phyloP scores from a whole-genome alignment of 371 early-diverging fungal species.

The Mortierella polycephala region DNA sequence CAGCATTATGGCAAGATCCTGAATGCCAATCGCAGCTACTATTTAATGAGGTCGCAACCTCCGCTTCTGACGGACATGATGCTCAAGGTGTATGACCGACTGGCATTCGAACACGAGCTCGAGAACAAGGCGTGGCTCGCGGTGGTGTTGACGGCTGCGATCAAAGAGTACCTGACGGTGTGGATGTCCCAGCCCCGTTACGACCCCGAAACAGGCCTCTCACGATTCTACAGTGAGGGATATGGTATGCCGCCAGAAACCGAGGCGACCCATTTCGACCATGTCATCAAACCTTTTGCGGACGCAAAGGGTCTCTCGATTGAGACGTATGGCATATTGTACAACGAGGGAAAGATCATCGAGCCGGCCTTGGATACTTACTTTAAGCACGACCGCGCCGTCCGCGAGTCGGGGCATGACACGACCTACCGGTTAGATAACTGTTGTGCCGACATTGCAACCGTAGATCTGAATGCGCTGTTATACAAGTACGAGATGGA shows the following conservation, averaged over 20 bases:
- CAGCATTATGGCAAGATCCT: slow-evolving; percentile 97
- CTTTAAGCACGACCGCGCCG: slow-evolving; percentile 97
- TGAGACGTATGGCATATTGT: slow-evolving; percentile 75
- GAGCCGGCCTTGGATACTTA: slow-evolving; percentile 93
- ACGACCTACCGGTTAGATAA: slow-evolving; percentile 95
- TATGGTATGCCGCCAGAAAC: slow-evolving; percentile 97
- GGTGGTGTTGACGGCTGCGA: slow-evolving; percentile 76
- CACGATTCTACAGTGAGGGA: slow-evolving; percentile 91
- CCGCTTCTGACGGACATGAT: slow-evolving; percentile 98
- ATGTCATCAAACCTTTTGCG: slow-evolving; percentile 89
- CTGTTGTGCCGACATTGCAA: slow-evolving; percentile 90
- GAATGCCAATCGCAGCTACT: slow-evolving; percentile 97
- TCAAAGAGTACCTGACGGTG: slow-evolving; percentile 92
- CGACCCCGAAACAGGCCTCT: slow-evolving; percentile 82
- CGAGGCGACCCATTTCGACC: slow-evolving; percentile 94
- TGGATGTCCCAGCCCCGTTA: slow-evolving; percentile 90
- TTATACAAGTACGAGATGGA: slow-evolving; percentile 97
- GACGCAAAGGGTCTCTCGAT: slow-evolving; percentile 71
- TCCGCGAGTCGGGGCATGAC: slow-evolving; percentile 97
- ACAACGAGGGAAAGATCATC: slow-evolving; percentile 69
- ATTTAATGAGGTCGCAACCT: slow-evolving; percentile 96
- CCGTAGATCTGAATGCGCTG: slow-evolving; percentile 91
- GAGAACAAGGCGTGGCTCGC: slow-evolving; percentile 83
- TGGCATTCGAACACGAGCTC: slow-evolving; percentile 61
- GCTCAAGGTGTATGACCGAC: slow-evolving; percentile 75